phyloP scores from a whole-genome alignment of 176 grass and related monocot genomes.

The Metroxylon sagu region DNA sequence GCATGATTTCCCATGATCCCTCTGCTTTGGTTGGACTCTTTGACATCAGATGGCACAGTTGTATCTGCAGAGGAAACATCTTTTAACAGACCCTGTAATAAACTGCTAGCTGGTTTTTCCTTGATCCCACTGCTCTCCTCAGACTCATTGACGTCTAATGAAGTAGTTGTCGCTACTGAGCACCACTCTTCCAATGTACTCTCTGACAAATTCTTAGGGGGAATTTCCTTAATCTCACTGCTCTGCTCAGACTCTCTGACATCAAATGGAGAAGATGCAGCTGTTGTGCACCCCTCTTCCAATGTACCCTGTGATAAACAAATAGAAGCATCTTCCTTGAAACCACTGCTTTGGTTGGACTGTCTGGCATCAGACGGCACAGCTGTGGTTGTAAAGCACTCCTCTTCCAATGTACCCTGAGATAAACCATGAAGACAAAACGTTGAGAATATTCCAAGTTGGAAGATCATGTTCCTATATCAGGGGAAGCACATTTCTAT shows the following conservation, averaged over 20 bases:
- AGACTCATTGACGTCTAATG: constrained; percentile 17
- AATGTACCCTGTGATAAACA: constrained; percentile 27
- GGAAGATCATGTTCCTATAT: background rate
- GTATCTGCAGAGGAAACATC: background rate
- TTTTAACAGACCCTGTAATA: background rate
- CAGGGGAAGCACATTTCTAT: constrained; percentile 30
- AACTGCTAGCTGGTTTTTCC: background rate
- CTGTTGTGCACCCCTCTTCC: constrained; percentile 18
- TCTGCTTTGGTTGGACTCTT: background rate
- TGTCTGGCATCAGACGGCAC: constrained; percentile 20
- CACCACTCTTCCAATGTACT: constrained; percentile 38
- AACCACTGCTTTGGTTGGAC: constrained; percentile 15
- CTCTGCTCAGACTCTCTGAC: constrained; percentile 11
- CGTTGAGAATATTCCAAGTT: constrained; percentile 7
- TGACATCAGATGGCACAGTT: constrained; percentile 7
- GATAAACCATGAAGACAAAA: constrained; percentile 11
- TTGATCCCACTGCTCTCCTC: constrained; percentile 21
- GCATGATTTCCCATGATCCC: background rate
- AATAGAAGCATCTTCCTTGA: constrained; percentile 2
- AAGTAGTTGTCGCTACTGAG: constrained; percentile 12
- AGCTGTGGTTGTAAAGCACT: constrained; percentile 23
- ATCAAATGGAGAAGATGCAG: constrained; percentile 20
- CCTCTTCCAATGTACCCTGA: constrained; percentile 28
- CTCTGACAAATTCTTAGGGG: constrained; percentile 8
- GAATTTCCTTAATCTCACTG: constrained; percentile 17